phyloP scores from a whole-genome alignment of 2,329 filamentous ascomycete genomes.

The Ophiostoma australiae region DNA sequence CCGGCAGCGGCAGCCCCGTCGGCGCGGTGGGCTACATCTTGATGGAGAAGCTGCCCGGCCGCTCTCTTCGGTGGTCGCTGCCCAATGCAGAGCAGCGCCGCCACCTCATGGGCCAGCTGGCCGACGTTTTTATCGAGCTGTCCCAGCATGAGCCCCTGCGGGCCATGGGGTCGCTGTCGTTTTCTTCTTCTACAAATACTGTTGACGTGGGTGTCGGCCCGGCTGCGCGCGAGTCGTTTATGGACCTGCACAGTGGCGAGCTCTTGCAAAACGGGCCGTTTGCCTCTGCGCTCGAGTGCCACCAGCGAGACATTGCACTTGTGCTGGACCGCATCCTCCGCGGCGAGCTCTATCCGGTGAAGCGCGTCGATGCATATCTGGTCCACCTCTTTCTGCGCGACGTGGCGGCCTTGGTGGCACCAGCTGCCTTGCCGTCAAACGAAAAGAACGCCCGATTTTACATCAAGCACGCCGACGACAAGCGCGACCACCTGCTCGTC shows the following conservation, averaged over 20 bases:
- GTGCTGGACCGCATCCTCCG: not conserved
- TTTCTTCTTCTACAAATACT: not conserved
- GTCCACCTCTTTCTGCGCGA: not conserved
- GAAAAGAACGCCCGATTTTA: not conserved
- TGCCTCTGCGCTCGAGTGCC: not conserved
- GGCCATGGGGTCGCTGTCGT: not conserved
- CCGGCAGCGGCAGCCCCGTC: conserved; percentile 12
- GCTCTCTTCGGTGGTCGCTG: not conserved
- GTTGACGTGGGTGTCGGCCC: not conserved
- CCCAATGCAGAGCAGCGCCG: not conserved
- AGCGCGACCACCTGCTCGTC: conserved; percentile 20
- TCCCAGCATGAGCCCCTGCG: not conserved
- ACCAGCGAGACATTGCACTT: not conserved
- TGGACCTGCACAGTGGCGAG: not conserved
- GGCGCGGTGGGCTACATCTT: conserved; percentile 20
- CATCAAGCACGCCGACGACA: conserved; percentile 21
- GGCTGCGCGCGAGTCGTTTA: not conserved
- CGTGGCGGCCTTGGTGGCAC: not conserved
- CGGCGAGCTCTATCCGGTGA: not conserved
- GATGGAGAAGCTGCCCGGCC: conserved; percentile 18
- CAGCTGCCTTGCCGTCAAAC: not conserved
- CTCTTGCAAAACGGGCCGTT: not conserved
- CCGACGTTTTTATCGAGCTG: not conserved
- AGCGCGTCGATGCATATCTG: conserved; percentile 16
- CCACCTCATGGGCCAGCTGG: conserved; percentile 10